Evolutionary conservation across 306 rosid genomes (phyloP).

Genomic region (Aeschynomene evenia): DNA sequence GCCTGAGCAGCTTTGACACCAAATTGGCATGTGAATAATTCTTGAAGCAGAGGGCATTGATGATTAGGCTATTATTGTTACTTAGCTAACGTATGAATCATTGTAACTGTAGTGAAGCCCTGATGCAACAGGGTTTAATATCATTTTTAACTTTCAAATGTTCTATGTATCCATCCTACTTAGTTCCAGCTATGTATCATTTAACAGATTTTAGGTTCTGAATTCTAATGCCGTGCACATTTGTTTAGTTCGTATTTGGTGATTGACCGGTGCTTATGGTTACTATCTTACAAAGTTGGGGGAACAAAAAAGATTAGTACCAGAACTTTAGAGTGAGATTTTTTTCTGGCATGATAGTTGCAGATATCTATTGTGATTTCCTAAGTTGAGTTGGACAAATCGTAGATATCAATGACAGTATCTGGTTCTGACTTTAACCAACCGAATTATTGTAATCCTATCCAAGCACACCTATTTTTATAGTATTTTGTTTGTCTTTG

Average conservation of each 20-base stretch:
- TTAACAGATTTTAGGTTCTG: conserved; percentile 29
- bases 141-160: conserved; percentile 38
- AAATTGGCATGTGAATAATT: conserved; percentile 86
- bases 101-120: conserved; percentile 32
- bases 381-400: neutral
- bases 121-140: conserved; percentile 39
- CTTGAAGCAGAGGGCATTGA: conserved; percentile 23
- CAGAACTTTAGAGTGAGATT: neutral
- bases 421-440: neutral
- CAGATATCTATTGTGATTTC: neutral
- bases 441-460: neutral
- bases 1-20: conserved; percentile 86
- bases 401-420: neutral
- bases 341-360: neutral
- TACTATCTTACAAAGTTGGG: neutral
- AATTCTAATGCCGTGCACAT: conserved; percentile 3
- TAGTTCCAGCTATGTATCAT: conserved; percentile 30
- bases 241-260: conserved; percentile 16
- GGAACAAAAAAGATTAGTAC: neutral
- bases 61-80: conserved; percentile 42
- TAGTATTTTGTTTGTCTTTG: neutral
- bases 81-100: conserved; percentile 36
- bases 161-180: conserved; percentile 28
- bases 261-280: neutral
- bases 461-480: neutral